Evolutionary conservation across 2,329 filamentous ascomycete species (phyloP).

Genomic region (Claviceps sp.): DNA sequence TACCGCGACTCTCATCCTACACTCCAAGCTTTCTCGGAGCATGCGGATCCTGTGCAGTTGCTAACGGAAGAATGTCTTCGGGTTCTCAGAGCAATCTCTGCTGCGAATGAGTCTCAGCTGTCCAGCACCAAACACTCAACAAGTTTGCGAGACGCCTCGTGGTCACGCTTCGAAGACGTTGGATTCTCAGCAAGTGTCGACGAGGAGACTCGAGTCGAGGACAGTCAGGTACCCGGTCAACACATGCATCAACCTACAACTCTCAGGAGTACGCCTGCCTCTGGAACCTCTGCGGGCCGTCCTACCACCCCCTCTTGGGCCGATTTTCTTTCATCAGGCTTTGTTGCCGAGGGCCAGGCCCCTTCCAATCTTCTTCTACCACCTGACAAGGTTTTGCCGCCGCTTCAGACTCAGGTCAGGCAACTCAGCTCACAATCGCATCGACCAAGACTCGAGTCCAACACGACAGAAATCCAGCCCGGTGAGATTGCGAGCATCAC

Average conservation of each 20-base stretch:
- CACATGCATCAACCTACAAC: slow-evolving; percentile 30
- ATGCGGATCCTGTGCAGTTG: slow-evolving; percentile 76
- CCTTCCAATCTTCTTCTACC: slow-evolving; percentile 64
- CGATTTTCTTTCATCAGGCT: slow-evolving; percentile 90
- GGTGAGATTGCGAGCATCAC: slow-evolving; percentile 91
- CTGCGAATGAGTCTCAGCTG: slow-evolving; percentile 72
- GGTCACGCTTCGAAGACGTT: slow-evolving; percentile 93
- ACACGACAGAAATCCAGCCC: slow-evolving; percentile 58
- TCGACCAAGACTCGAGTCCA: slow-evolving; percentile 54
- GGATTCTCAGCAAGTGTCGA: slow-evolving; percentile 71
- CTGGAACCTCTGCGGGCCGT: slow-evolving; percentile 56
- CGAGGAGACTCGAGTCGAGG: slow-evolving; percentile 39
- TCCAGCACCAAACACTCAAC: slow-evolving; percentile 59
- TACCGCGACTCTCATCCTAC: slow-evolving; percentile 80
- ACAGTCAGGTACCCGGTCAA: slow-evolving; percentile 43
- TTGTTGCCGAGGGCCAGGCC: slow-evolving; percentile 61
- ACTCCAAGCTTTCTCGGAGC: slow-evolving; percentile 76
- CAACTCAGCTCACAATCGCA: slow-evolving; percentile 83
- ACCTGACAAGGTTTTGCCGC: slow-evolving; percentile 81
- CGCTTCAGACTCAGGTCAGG: slow-evolving; percentile 57
- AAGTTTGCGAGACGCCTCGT: slow-evolving; percentile 70
- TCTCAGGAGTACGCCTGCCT: slow-evolving; percentile 52
- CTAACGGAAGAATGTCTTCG: slow-evolving; percentile 88
- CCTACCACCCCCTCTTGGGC: slow-evolving; percentile 97
- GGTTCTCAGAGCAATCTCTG: slow-evolving; percentile 78